Percentiles rank a stretch among this genome's conserved stretches.
phyloP scores from a whole-genome alignment of 352 stramenopile genomes.

The Phytophthora kernoviae region DNA sequence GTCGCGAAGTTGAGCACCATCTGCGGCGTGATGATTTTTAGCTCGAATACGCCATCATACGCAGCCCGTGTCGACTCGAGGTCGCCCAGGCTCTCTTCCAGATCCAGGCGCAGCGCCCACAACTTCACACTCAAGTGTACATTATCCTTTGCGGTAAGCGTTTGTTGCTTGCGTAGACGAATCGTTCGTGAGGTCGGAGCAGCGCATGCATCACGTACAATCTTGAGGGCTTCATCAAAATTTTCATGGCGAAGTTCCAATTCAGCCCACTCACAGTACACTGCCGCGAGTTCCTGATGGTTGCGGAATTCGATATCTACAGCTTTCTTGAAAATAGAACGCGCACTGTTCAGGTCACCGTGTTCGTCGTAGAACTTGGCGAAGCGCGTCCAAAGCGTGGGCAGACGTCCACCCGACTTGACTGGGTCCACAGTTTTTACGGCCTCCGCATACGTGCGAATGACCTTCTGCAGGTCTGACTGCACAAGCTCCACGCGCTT shows the following conservation, averaged over 20 bases:
- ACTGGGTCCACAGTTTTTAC: slow-evolving; percentile 92
- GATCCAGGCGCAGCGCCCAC: slow-evolving; percentile 97
- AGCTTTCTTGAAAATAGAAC: slow-evolving; percentile 93
- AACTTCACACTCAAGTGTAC: slow-evolving; percentile 93
- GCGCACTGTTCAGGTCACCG: slow-evolving; percentile 91
- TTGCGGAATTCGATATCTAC: slow-evolving; percentile 74
- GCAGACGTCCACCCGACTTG: slow-evolving; percentile 88
- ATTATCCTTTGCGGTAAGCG: slow-evolving; percentile 67
- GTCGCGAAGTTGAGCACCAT: slow-evolving; percentile 98
- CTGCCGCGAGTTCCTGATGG: slow-evolving; percentile 93
- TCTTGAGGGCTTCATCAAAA: slow-evolving; percentile 93
- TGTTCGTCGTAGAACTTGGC: slow-evolving; percentile 95
- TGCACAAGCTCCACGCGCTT: slow-evolving; percentile 92
- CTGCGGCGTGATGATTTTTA: slow-evolving; percentile 95
- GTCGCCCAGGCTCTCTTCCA: slow-evolving; percentile 98
- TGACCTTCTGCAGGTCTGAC: slow-evolving; percentile 58
- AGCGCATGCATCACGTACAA: slow-evolving; percentile 85
- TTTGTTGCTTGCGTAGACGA: slow-evolving; percentile 58
- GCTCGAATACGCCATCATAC: slow-evolving; percentile 95
- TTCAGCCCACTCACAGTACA: slow-evolving; percentile 96
- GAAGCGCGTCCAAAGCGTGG: slow-evolving; percentile 94
- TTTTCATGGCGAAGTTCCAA: slow-evolving; percentile 96
- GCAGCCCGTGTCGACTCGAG: slow-evolving; percentile 93
- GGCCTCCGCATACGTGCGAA: slow-evolving; percentile 90
- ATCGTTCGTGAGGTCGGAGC: slow-evolving; percentile 52